Evolutionary conservation across 768 basidiomycete genomes (phyloP).

Genomic region (Tulasnella calospora): DNA sequence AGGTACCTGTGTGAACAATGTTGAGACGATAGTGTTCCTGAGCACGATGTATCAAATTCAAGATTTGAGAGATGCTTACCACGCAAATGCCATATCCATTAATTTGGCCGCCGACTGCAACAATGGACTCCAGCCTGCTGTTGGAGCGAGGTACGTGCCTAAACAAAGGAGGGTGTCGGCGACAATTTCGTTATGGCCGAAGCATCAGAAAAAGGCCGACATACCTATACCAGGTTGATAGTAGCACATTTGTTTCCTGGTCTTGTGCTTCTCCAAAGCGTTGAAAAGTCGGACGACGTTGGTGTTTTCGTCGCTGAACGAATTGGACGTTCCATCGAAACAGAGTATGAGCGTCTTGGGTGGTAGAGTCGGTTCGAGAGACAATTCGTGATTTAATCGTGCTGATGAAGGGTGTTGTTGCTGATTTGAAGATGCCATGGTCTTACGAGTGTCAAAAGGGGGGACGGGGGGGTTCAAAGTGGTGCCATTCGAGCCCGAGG

Average conservation of each 20-base stretch:
- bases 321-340: constrained; percentile 27
- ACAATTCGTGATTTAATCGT: background rate
- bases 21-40: background rate
- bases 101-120: background rate
- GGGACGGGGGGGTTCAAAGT: background rate
- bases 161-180: background rate
- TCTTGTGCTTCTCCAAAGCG: constrained; percentile 42
- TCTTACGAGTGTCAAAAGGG: background rate
- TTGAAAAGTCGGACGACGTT: constrained; percentile 32
- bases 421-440: background rate
- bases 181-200: constrained; percentile 39
- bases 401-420: background rate
- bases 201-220: background rate
- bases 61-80: background rate
- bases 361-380: background rate
- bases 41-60: background rate
- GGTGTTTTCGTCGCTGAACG: constrained; percentile 50
- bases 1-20: constrained; percentile 49
- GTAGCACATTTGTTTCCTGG: constrained; percentile 60
- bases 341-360: constrained; percentile 24
- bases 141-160: constrained; percentile 33
- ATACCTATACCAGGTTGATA: constrained; percentile 49
- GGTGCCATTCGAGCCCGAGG: background rate
- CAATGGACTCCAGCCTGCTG: constrained; percentile 25
- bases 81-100: constrained; percentile 31